Conservation (phyloP, 2,329 filamentous ascomycete genomes). For the Trichoderma pleuroti region DNA sequence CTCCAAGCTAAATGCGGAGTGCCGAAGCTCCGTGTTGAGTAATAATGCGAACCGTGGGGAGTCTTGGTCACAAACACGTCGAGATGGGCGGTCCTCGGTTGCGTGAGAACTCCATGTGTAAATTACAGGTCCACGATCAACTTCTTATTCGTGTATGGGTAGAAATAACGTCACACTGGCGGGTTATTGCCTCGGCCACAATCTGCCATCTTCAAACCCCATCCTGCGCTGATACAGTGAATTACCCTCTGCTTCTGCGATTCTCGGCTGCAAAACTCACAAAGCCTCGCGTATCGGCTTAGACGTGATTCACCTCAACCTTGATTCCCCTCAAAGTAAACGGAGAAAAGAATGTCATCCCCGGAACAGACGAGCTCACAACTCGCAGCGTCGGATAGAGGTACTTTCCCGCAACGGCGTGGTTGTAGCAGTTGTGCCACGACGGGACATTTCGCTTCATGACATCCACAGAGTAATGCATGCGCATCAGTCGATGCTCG, state of each 20-base stretch:
- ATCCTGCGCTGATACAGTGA: background rate
- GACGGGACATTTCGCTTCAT: background rate
- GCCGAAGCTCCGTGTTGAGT: background rate
- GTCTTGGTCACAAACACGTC: background rate
- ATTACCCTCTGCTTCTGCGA: background rate
- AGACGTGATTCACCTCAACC: background rate
- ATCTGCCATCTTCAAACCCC: background rate
- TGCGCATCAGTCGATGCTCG: background rate
- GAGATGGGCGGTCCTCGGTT: background rate
- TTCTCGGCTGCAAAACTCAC: background rate
- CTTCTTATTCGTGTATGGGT: too few relatives aligned
- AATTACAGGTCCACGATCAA: background rate
- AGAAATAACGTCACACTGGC: background rate
- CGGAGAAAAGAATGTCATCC: background rate
- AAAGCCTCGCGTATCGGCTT: background rate
- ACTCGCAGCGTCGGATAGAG: background rate
- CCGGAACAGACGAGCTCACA: background rate
- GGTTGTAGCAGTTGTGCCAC: slow-evolving; percentile 11
- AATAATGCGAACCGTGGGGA: background rate
- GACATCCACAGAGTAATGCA: background rate
- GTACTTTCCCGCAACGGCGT: background rate
- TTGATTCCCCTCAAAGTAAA: background rate
- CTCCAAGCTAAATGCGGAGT: background rate
- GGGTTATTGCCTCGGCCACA: background rate
- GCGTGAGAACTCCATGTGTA: background rate